Percentiles rank a stretch among this genome's conserved stretches.
phyloP scores from a whole-genome alignment of 345 rosid species.

The Moringa oleifera region DNA sequence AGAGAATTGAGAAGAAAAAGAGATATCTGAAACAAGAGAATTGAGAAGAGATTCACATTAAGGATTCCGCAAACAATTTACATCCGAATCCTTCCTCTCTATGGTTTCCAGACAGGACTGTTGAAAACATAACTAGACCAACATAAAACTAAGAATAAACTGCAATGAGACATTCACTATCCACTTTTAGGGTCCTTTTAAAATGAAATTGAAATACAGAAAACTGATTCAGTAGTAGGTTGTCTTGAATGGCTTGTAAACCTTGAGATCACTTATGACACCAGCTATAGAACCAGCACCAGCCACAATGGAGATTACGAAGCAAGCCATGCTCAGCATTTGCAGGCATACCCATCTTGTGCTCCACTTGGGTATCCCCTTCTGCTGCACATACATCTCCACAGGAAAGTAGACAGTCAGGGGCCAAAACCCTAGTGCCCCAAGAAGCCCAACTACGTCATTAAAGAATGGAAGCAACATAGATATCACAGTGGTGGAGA shows the following conservation, averaged over 20 bases:
- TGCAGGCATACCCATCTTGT: conserved; percentile 57
- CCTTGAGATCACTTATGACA: conserved; percentile 37
- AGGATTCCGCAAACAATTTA: not conserved
- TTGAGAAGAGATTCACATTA: not conserved
- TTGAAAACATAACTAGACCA: not conserved
- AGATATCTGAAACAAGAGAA: not conserved
- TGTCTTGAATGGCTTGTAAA: conserved; percentile 31
- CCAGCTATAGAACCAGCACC: conserved; percentile 67
- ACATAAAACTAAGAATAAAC: not conserved
- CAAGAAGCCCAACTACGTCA: conserved; percentile 64
- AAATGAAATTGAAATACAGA: too few species aligned
- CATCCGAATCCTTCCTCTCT: not conserved
- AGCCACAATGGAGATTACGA: conserved; percentile 51
- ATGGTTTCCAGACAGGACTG: not conserved
- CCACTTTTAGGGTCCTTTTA: too few species aligned
- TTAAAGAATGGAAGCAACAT: conserved; percentile 77
- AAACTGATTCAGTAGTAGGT: conserved; percentile 19
- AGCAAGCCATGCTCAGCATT: conserved; percentile 49
- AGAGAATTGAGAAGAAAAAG: not conserved
- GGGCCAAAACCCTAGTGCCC: conserved; percentile 81
- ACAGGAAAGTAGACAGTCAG: conserved; percentile 70
- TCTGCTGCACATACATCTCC: conserved; percentile 68
- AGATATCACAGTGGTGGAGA: conserved; percentile 52
- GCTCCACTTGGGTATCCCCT: conserved; percentile 57
- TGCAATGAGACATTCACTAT: too few species aligned